Conservation (phyloP, 345 rosid genomes). For the Passiflora organensis region DNA sequence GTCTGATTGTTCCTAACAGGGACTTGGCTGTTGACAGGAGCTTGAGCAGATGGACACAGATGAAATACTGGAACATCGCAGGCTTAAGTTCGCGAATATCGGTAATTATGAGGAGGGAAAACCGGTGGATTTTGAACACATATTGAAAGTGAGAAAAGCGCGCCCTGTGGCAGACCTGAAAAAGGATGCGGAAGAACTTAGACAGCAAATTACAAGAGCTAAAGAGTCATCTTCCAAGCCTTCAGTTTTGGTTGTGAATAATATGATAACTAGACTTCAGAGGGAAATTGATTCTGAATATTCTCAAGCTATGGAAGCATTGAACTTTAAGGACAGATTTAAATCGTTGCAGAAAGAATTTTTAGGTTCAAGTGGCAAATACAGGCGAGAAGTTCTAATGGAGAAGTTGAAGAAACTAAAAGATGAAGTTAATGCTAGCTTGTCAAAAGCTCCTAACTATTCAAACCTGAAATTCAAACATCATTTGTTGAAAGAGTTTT, state of each 20-base stretch:
- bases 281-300: conserved; percentile 72
- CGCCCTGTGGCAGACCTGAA: conserved; percentile 46
- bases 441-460: too few species aligned
- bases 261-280: conserved; percentile 63
- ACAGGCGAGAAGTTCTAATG: conserved; percentile 35
- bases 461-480: too few species aligned
- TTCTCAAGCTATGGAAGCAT: conserved; percentile 51
- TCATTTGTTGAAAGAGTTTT: too few species aligned
- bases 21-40: conserved; percentile 44
- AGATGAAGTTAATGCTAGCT: conserved; percentile 49
- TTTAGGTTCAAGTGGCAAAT: conserved; percentile 42
- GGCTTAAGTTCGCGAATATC: conserved; percentile 73
- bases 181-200: conserved; percentile 63
- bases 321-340: conserved; percentile 55
- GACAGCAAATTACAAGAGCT: conserved; percentile 56
- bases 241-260: conserved; percentile 44
- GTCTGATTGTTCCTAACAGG: conserved; percentile 7
- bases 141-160: conserved; percentile 68
- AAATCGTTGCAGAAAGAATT: conserved; percentile 44
- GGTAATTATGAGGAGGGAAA: conserved; percentile 68
- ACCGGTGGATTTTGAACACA: conserved; percentile 56
- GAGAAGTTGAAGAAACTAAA: conserved; percentile 54
- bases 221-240: conserved; percentile 54
- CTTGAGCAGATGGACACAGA: conserved; percentile 61
- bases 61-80: conserved; percentile 62